phyloP scores from a whole-genome alignment of 169 alveolate species.

The Plasmodium gallinaceum region DNA sequence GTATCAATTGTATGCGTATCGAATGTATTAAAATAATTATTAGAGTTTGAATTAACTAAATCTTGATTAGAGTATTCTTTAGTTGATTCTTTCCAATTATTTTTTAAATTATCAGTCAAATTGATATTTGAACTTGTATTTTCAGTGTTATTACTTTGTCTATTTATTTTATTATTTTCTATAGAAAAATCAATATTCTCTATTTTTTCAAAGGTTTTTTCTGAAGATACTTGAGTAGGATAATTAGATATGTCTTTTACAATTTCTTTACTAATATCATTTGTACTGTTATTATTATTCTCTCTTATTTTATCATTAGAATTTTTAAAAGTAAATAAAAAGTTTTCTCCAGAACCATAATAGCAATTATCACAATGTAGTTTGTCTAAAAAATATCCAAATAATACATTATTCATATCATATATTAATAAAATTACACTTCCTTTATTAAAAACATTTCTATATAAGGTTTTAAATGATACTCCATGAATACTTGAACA shows the following conservation, averaged over 20 bases:
- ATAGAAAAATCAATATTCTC: not conserved
- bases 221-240: not conserved
- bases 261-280: not conserved
- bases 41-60: too few relatives aligned
- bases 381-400: conserved; percentile 90
- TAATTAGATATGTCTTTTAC: not conserved
- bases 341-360: conserved; percentile 91
- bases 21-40: not conserved
- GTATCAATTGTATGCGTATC: not conserved
- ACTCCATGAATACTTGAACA: conserved; percentile 84
- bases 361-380: conserved; percentile 81
- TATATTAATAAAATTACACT: conserved; percentile 87
- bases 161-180: not conserved
- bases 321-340: conserved; percentile 84
- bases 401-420: conserved; percentile 88
- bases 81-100: too few relatives aligned
- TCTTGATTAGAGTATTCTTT: too few relatives aligned
- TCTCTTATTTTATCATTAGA: not conserved
- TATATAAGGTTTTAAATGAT: conserved; percentile 86
- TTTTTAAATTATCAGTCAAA: not conserved
- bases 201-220: not conserved
- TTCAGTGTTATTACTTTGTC: not conserved
- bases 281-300: not conserved
- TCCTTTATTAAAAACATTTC: conserved; percentile 84
- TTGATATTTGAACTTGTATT: not conserved